phyloP scores from a whole-genome alignment of 371 early-diverging fungal species.

The Syncephalastrum contaminatum region DNA sequence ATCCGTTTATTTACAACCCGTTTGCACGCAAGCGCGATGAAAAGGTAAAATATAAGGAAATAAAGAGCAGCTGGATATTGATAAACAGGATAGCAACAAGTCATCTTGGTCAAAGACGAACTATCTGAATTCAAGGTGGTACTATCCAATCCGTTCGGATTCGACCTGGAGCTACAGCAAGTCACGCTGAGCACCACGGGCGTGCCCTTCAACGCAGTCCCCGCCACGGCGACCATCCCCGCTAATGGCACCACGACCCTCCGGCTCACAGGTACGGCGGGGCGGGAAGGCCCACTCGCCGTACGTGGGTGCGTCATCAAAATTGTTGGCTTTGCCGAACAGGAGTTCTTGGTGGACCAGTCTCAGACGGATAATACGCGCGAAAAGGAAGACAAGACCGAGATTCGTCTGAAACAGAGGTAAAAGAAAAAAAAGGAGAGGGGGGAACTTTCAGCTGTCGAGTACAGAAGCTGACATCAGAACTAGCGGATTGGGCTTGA shows the following conservation, averaged over 20 bases:
- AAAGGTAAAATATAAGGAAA: slow-evolving; percentile 29
- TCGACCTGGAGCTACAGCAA: slow-evolving; percentile 74
- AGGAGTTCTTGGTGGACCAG: slow-evolving; percentile 61
- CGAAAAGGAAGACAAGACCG: slow-evolving; percentile 39
- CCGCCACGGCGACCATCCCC: slow-evolving; percentile 63
- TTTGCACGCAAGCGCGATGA: slow-evolving; percentile 55
- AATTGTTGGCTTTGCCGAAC: slow-evolving; percentile 71
- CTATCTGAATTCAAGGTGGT: slow-evolving; percentile 67
- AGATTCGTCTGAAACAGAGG: slow-evolving; percentile 37
- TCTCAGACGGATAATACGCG: slow-evolving; percentile 27
- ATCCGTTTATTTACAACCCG: slow-evolving; percentile 80
- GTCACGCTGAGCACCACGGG: slow-evolving; percentile 62
- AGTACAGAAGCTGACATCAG: not conserved
- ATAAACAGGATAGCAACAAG: slow-evolving; percentile 20
- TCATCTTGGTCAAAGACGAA: slow-evolving; percentile 64
- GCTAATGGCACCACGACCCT: slow-evolving; percentile 61
- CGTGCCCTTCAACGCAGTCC: slow-evolving; percentile 56
- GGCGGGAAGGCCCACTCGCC: slow-evolving; percentile 55
- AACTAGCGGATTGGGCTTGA: slow-evolving; percentile 32
- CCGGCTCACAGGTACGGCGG: slow-evolving; percentile 64
- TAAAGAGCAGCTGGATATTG: not conserved
- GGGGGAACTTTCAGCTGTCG: not conserved
- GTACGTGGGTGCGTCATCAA: slow-evolving; percentile 70
- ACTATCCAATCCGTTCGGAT: slow-evolving; percentile 76
- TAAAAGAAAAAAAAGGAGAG: slow-evolving; percentile 8